Base-by-base conservation (phyloP, 2,329 filamentous ascomycete species). In the Epichloe scottii region DNA sequence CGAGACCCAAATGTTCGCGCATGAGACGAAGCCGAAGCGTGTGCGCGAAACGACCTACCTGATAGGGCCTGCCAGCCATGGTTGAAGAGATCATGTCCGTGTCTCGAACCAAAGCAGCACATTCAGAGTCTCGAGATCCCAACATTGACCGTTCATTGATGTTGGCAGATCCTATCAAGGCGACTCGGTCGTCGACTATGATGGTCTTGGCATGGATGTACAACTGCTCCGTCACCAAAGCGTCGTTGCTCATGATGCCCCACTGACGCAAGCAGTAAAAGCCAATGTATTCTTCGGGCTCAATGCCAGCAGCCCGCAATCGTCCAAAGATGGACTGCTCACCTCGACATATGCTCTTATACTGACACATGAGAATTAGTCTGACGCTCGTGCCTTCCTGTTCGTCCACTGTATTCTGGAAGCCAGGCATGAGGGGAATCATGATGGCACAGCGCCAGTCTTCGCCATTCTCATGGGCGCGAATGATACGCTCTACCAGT, bases 171-270 rank as follows among this genome's bases (percentile, higher is more conserved):
- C 93, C 93, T 59, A 98, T 98, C 54, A 98, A 82, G 19, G 85
- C 91, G 52, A 93, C 81, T 35, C 91, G 82, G 62, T 98, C 93
- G 66, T 98, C 93, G 4, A 95, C 91, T 51, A 98, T 79, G 75
- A 97, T 97, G 57, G 86, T 86, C 69, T 98, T 98, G 54, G 93
- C 93, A 62, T 98, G 93, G 52, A 98, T 97, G 64, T 98, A 98
- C 11, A 98, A 78, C 68, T 97, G 93, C 66, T 98, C 93, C 0
- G 93, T 97, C 3, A 93, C 89, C 38, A 97, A 72, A 52, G 82
- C 80, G 57, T 93, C 87, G 56, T 84, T 84, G 34, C 88, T 88
- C 63, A 98, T 89, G 65, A 85, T 85, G 21, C 91, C 93, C 91
- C 91, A 97, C 51, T 91, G 82, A 52, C 93, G 80, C 55, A 98